These are phyloP conservation scores for Xerocomus spinulosus DNA, from an alignment of 768 basidiomycete genomes.

Conservation along the genomic window DNA sequence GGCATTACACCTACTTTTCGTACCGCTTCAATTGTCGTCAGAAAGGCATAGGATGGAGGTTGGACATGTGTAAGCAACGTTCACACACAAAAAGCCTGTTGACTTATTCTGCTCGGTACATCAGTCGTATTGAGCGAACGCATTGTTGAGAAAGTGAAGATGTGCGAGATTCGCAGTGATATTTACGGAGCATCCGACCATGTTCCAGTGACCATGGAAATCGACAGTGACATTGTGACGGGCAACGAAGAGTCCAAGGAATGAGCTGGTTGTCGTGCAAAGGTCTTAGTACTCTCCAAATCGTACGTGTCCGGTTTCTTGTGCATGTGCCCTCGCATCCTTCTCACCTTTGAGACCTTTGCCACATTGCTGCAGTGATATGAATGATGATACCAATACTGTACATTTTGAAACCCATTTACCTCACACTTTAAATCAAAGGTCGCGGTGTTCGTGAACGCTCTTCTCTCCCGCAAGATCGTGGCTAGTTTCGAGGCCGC, in stretches of 20 bases:
- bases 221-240: constrained; percentile 43
- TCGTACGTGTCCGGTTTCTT: constrained; percentile 75
- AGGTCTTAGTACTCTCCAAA: constrained; percentile 75
- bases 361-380: constrained; percentile 59
- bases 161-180: constrained; percentile 82
- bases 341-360: constrained; percentile 91
- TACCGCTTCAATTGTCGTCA: constrained; percentile 75
- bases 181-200: constrained; percentile 89
- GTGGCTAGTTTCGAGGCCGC: constrained; percentile 71
- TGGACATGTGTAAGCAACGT: constrained; percentile 70
- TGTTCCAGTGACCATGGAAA: constrained; percentile 75
- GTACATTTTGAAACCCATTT: constrained; percentile 16
- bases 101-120: constrained; percentile 1
- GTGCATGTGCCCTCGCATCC: constrained; percentile 84
- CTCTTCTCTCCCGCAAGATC: constrained; percentile 68
- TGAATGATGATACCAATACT: constrained; percentile 5
- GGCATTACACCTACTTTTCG: constrained; percentile 82
- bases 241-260: background rate
- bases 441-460: constrained; percentile 87
- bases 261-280: background rate
- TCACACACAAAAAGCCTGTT: background rate
- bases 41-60: constrained; percentile 83
- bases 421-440: constrained; percentile 90
- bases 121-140: constrained; percentile 75
- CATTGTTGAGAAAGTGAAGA: constrained; percentile 57